Base-by-base conservation (phyloP, 768 basidiomycete species). In the Mycena indigotica region DNA sequence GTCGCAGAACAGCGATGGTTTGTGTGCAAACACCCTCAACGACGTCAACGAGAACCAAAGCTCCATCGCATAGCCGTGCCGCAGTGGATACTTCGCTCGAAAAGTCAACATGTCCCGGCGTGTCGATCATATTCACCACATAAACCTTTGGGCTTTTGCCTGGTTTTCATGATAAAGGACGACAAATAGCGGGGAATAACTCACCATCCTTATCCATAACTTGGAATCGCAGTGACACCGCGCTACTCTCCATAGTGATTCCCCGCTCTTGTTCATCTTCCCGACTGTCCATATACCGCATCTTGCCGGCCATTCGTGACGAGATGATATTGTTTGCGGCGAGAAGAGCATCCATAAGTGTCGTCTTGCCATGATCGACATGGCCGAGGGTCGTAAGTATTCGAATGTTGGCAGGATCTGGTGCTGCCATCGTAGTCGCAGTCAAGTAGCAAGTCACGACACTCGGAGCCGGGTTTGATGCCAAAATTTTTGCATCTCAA, bases 321-420 rank as follows among this genome's bases (percentile, higher is more conserved):
- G 96, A 98, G 66, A 99, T 98, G 69, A 99, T 98, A 67, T 93
- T 96, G 76, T 98, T 98, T 21, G 96, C 94, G 1, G 96, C 95
- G 30, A 99, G 85, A 6, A 99, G 83, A 16, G 90, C 85, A 67
- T 99, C 97, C 85, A 97, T 95, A 57, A 93, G 84, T 0, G 94
- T 95, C 2, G 94, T 94, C 74, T 99, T 97, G 66, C 95, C 95
- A 77, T 98, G 95, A 71, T 98, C 94, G 55, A 94, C 92, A 72
- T 94, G 91, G 13, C 92, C 91, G 5, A 93, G 84, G 2, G 91
- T 91, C 5, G 92, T 94, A 61, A 94, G 85, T 58, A 89, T 90
- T 57, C 90, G 85, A 26, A 91, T 77, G 50, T 87, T 81, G 17
- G 67, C 57, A 58, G 79, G 65, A 61, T 80, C 77, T 53, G 74